Conservation (phyloP, 225 moss, liverwort and hornwort genomes). For the Thuidium tamariscinum region DNA sequence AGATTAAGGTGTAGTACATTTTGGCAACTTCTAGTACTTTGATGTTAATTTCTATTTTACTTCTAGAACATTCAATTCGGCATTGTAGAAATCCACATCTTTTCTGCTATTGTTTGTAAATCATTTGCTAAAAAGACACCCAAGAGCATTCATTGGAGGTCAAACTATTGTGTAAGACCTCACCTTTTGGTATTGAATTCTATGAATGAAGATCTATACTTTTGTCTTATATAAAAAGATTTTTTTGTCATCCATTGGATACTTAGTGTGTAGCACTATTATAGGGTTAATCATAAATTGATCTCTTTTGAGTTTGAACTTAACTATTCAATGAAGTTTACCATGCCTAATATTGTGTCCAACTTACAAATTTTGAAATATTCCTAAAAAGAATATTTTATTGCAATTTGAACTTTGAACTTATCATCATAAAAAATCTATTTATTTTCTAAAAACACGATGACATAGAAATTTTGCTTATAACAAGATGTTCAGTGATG, state of each 20-base stretch:
- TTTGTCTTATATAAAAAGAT: background rate
- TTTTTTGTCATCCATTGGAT: background rate
- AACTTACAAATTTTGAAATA: background rate
- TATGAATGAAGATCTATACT: fast-evolving
- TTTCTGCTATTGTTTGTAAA: fast-evolving
- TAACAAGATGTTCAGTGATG: fast-evolving
- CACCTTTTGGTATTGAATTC: fast-evolving
- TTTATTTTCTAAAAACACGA: background rate
- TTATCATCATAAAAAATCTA: no score
- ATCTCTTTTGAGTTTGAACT: background rate
- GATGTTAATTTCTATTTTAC: background rate
- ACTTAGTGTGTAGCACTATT: fast-evolving
- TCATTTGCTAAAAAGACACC: background rate
- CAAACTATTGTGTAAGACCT: background rate
- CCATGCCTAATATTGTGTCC: fast-evolving
- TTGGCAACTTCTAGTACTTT: no score
- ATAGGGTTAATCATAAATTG: background rate
- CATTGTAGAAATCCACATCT: fast-evolving
- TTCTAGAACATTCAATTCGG: fast-evolving
- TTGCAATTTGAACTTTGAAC: background rate
- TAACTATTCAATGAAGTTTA: background rate
- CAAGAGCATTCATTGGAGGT: fast-evolving
- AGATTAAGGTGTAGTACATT: background rate
- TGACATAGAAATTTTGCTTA: background rate
- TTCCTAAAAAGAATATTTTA: fast-evolving